Conservation (phyloP, 208 protist genomes). For the Trypanosoma melophagium region DNA sequence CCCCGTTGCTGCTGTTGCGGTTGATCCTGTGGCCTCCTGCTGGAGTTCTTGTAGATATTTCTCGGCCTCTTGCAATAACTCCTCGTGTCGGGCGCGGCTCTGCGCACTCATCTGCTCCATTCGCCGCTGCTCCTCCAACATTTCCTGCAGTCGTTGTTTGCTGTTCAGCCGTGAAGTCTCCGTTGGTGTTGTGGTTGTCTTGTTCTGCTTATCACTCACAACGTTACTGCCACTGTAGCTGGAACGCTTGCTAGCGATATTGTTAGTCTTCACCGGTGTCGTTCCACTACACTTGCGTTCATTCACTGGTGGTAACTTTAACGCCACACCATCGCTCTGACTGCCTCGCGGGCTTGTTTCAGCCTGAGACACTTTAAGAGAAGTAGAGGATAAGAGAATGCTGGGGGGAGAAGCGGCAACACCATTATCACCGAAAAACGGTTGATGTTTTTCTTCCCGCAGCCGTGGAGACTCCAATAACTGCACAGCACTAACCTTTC, state of each 20-base stretch:
- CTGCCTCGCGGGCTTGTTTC: background rate
- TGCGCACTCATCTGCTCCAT: constrained; percentile 42
- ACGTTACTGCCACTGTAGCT: background rate
- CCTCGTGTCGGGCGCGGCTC: constrained; percentile 42
- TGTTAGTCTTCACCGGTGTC: background rate
- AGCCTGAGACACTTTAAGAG: background rate
- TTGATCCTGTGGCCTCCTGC: background rate
- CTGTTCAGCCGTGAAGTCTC: constrained; percentile 1
- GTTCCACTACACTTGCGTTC: background rate
- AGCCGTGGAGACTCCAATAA: constrained; percentile 24
- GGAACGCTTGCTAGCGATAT: background rate
- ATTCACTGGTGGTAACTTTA: constrained; percentile 10
- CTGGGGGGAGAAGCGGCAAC: constrained; percentile 25
- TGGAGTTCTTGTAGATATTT: constrained; percentile 16
- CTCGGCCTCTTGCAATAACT: constrained; percentile 40
- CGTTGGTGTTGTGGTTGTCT: background rate
- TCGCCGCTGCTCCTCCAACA: constrained; percentile 63
- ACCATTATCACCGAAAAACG: constrained; percentile 25
- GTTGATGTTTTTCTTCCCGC: constrained; percentile 32
- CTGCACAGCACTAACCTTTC: constrained; percentile 16
- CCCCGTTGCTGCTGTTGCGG: background rate
- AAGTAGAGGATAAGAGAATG: constrained; percentile 31
- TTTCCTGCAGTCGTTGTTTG: constrained; percentile 46
- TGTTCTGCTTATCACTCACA: background rate
- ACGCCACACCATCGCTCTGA: background rate